These are phyloP conservation scores for Mimosa pudica DNA, from an alignment of 306 rosid species.

Conservation along the genomic window DNA sequence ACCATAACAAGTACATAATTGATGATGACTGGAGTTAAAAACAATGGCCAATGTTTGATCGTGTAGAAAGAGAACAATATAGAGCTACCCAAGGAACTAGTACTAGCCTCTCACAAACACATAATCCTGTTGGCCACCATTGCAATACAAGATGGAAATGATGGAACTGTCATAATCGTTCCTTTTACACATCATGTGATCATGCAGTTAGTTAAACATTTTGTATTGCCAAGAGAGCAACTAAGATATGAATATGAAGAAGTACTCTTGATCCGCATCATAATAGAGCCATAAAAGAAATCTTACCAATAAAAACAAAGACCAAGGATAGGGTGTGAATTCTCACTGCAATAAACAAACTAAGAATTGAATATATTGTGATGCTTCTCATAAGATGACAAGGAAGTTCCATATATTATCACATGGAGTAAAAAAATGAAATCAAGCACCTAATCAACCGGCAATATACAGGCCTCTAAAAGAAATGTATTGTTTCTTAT, in stretches of 20 bases:
- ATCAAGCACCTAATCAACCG: constrained; percentile 20
- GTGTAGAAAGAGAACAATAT: background rate
- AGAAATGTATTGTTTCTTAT: constrained; percentile 13
- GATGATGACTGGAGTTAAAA: background rate
- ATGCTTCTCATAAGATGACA: constrained; percentile 14
- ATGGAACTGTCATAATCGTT: background rate
- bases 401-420: constrained; percentile 1
- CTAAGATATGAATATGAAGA: background rate
- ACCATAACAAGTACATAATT: background rate
- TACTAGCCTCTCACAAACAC: background rate
- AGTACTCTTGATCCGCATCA: background rate
- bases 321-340: background rate
- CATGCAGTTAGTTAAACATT: background rate
- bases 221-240: background rate
- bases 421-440: background rate
- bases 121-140: background rate
- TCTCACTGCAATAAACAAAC: constrained; percentile 24
- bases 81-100: background rate
- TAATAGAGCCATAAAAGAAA: background rate
- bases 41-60: background rate
- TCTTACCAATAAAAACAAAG: constrained; percentile 1
- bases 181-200: background rate
- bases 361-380: constrained; percentile 14
- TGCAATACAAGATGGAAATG: background rate
- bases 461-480: constrained; percentile 22